A percentile compares a stretch with the other conserved stretches of the same genome.
Conservation (phyloP, 2,329 filamentous ascomycete species). For the Pezicula rhizophila region DNA sequence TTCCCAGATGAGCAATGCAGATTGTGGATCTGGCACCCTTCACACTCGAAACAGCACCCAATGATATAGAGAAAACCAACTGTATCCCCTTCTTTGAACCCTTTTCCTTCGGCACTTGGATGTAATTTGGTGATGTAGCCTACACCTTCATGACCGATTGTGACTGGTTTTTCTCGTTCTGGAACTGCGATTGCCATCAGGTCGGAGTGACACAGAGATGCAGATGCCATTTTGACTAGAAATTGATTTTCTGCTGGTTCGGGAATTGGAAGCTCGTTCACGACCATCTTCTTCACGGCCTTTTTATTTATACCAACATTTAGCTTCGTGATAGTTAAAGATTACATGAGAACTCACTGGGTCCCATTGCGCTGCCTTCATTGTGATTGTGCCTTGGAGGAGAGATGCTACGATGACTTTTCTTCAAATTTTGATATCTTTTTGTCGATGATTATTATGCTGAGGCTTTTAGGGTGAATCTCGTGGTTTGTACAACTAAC, state of each 20-base stretch:
- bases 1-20: constrained; percentile 32
- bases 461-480: too few species aligned
- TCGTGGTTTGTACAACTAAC: not conserved
- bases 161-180: constrained; percentile 16
- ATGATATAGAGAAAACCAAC: constrained; percentile 42
- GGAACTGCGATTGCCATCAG: constrained; percentile 22
- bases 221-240: constrained; percentile 30
- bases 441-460: too few species aligned
- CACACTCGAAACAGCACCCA: constrained; percentile 39
- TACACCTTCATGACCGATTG: constrained; percentile 41
- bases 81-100: constrained; percentile 36
- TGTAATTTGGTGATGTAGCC: constrained; percentile 35
- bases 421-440: too few species aligned
- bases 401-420: not conserved
- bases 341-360: constrained; percentile 3
- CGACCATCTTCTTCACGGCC: constrained; percentile 3
- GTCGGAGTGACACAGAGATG: constrained; percentile 29
- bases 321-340: not conserved
- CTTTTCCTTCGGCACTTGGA: constrained; percentile 29
- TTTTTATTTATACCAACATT: not conserved
- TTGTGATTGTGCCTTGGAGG: constrained; percentile 5
- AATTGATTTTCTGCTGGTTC: constrained; percentile 13
- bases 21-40: constrained; percentile 38
- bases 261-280: constrained; percentile 5
- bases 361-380: constrained; percentile 13